A percentile compares a stretch with the other conserved stretches of the same genome.
phyloP scores from a whole-genome alignment of 345 rosid species.

The Eucalyptus paniculata region DNA sequence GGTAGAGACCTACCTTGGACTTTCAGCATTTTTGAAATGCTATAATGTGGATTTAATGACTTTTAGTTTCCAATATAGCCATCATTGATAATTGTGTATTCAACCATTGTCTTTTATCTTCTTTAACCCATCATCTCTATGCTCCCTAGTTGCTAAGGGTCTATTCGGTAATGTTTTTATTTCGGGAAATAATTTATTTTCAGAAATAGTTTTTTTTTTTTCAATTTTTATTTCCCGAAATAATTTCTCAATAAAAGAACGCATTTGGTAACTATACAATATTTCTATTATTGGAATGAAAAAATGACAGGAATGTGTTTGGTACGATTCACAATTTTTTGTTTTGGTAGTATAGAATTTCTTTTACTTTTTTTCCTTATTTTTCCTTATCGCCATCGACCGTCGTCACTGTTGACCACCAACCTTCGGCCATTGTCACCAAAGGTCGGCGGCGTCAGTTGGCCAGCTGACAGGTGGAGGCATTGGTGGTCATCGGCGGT shows the following conservation, averaged over 20 bases:
- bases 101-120: not conserved
- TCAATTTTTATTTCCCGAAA: no score
- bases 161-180: rapidly evolving
- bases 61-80: not conserved
- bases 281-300: no score
- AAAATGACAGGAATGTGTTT: no score
- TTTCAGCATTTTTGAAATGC: not conserved
- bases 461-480: rapidly evolving
- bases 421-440: rapidly evolving
- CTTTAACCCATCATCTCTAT: not conserved
- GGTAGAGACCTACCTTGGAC: not conserved
- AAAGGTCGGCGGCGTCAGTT: rapidly evolving
- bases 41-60: not conserved
- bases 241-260: no score
- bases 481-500: no score
- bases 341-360: no score
- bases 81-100: not conserved
- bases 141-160: not conserved
- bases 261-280: no score
- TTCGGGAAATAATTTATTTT: no score
- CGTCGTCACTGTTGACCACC: rapidly evolving
- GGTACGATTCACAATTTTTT: rapidly evolving
- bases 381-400: rapidly evolving
- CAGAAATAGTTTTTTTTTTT: no score
- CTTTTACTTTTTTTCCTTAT: no score